Conservation (phyloP, 257 asterid species). For the Petunia secreta region DNA sequence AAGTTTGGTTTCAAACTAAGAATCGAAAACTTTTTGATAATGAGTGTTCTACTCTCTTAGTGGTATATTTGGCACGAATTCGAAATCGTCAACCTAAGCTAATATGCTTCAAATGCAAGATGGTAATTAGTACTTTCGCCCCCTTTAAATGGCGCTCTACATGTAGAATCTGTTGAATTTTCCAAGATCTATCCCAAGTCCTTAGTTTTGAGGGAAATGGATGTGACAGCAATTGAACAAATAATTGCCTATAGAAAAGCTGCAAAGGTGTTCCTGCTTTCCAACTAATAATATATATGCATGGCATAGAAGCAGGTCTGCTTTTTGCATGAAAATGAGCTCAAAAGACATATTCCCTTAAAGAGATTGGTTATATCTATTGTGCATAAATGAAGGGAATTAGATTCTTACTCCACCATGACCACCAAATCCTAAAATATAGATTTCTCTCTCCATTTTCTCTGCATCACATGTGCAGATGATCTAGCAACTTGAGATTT, state of each 20-base stretch:
- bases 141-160: too few species aligned
- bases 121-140: too few species aligned
- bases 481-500: background rate
- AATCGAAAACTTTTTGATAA: too few species aligned
- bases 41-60: too few species aligned
- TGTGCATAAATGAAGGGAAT: constrained; percentile 28
- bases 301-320: background rate
- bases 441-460: background rate
- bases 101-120: too few species aligned
- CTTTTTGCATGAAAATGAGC: constrained; percentile 41
- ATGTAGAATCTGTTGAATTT: background rate
- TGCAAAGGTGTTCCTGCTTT: constrained; percentile 33
- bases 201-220: constrained; percentile 20
- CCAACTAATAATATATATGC: constrained; percentile 33
- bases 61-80: too few species aligned
- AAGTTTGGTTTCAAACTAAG: too few species aligned
- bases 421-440: background rate
- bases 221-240: constrained; percentile 32
- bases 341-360: constrained; percentile 34
- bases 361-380: constrained; percentile 24
- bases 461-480: constrained; percentile 15
- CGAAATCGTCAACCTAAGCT: too few species aligned
- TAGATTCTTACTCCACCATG: constrained; percentile 40
- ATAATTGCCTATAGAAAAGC: constrained; percentile 31
- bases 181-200: background rate